phyloP scores from a whole-genome alignment of 257 asterid species.

The Plantago major region DNA sequence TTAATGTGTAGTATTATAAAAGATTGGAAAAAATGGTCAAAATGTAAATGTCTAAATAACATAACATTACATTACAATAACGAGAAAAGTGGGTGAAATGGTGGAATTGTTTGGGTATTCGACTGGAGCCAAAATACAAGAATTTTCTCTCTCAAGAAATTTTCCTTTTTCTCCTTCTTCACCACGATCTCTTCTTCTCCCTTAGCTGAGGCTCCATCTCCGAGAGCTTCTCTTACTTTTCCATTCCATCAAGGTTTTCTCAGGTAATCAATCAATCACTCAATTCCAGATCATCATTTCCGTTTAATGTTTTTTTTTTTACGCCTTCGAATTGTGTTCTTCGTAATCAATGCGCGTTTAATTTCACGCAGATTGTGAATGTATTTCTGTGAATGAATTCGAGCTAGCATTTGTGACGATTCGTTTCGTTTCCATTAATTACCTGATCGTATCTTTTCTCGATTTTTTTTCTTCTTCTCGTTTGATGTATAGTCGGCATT shows the following conservation, averaged over 20 bases:
- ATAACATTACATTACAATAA: too few species aligned
- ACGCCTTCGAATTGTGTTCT: background rate
- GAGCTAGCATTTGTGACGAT: constrained; percentile 8
- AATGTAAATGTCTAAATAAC: too few species aligned
- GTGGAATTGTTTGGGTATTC: background rate
- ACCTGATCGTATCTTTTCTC: too few species aligned
- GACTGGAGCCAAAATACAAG: constrained; percentile 30
- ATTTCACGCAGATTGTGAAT: background rate
- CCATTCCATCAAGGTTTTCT: constrained; percentile 19
- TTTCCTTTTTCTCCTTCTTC: constrained; percentile 26
- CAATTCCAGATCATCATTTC: background rate
- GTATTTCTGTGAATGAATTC: constrained; percentile 16
- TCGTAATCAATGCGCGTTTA: background rate
- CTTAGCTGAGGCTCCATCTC: constrained; percentile 45
- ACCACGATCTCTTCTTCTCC: constrained; percentile 36
- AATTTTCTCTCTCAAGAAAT: constrained; percentile 21
- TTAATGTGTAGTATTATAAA: too few species aligned
- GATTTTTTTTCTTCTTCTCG: too few species aligned
- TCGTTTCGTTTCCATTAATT: background rate
- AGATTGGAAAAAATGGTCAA: too few species aligned
- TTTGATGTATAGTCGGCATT: background rate
- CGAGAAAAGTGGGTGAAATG: background rate
- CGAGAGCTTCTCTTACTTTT: constrained; percentile 30
- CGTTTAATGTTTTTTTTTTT: background rate
- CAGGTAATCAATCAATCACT: constrained; percentile 27